Base-by-base conservation (phyloP, 2,329 filamentous ascomycete species). In the Curvularia sp. region DNA sequence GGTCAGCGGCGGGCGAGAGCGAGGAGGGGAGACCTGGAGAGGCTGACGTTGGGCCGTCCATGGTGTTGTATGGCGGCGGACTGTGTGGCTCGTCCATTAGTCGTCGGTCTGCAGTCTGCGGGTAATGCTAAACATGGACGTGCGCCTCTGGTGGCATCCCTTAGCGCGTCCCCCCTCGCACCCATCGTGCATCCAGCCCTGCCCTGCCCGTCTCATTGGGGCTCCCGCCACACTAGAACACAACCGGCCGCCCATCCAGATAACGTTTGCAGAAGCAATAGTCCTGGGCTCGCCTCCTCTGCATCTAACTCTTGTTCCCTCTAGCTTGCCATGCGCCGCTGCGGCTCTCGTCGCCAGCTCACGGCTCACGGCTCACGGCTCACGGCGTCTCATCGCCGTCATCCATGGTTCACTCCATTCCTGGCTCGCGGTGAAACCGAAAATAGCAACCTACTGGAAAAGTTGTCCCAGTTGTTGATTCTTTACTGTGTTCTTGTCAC, bases 11-110 rank as follows among this genome's bases (percentile, higher is more conserved):
- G 20, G 62, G 54, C 43, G 63, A 53, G 49, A 54, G 57, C 56
- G 62, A 64, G 55, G 70, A 64, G 57, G 61, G 63, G 57, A 59
- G 62, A 57, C 48, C 51, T 68, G 62, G 31, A 47, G 63, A 58
- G 55, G 69, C 67, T 58, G 67, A 62, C 64, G 64, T 62, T 61
- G 66, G 65, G 64, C 49, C 71, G 57, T 69, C 71, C 73, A 75
- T 74, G 67, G 63, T 74, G 71, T 67, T 72, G 67, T 66, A 64
- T 58, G 60, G 68, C 66, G 57, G 70, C 64, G 61, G 60, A n/a
- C 20, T 28, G 43, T 42, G 49, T 57, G 55, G 49, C 49, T 53
- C 43, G 28, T 58, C 56, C 61, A 60, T 57, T 60, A 58, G 57
- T 65, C 61, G 49, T 57, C 49, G 43, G 49, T 57, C 55, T 57